phyloP scores from a whole-genome alignment of 2,329 filamentous ascomycete species.

The Huntiella abstrusa region DNA sequence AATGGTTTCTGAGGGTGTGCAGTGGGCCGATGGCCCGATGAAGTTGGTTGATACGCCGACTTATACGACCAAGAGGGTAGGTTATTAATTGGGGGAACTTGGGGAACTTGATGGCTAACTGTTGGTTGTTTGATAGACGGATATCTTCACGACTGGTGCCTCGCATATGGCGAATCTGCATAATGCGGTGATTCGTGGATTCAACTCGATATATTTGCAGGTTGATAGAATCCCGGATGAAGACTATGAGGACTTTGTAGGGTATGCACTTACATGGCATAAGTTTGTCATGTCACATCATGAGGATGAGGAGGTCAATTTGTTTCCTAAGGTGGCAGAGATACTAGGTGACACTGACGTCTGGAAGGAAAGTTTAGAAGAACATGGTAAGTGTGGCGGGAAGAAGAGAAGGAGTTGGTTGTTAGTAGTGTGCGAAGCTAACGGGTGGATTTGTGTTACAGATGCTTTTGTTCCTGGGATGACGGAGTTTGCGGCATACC shows the following conservation, averaged over 20 bases:
- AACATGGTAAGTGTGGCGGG: constrained; percentile 27
- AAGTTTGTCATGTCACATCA: constrained; percentile 41
- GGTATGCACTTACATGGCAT: constrained; percentile 38
- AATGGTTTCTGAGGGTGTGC: constrained; percentile 15
- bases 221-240: constrained; percentile 29
- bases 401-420: no score
- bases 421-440: background rate
- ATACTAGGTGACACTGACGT: constrained; percentile 30
- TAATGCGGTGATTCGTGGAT: constrained; percentile 43
- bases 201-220: constrained; percentile 45
- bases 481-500: constrained; percentile 32
- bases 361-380: constrained; percentile 32
- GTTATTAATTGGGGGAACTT: background rate
- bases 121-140: constrained; percentile 22
- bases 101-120: background rate
- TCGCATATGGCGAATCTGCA: constrained; percentile 44
- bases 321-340: constrained; percentile 36
- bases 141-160: constrained; percentile 38
- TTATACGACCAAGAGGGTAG: constrained; percentile 31
- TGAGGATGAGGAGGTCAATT: constrained; percentile 36
- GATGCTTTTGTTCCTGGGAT: constrained; percentile 33
- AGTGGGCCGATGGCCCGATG: constrained; percentile 37
- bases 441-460: constrained; percentile 7
- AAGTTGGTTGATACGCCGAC: constrained; percentile 34
- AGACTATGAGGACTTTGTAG: constrained; percentile 38